phyloP scores from a whole-genome alignment of 805 yeast genomes.

The Ogataea populi-albae region DNA sequence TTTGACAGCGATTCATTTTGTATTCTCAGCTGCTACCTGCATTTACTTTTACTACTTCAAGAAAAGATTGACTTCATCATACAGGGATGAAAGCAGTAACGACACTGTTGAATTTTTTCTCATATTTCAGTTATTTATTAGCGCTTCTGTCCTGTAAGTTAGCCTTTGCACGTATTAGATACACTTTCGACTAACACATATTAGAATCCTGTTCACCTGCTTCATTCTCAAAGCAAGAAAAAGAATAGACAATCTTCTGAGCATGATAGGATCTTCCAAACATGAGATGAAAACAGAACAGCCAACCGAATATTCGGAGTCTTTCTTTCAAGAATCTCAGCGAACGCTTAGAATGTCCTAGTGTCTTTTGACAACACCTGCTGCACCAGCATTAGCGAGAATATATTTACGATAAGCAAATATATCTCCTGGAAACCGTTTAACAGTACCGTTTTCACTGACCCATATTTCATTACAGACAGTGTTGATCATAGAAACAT shows the following conservation, averaged over 20 bases:
- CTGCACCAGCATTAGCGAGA: conserved; percentile 66
- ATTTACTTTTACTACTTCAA: conserved; percentile 7
- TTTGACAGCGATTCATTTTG: conserved; percentile 11
- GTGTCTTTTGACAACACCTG: conserved; percentile 92
- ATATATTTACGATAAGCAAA: conserved; percentile 89
- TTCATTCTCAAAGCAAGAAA: conserved; percentile 11
- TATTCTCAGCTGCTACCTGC: conserved; percentile 6
- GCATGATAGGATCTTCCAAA: conserved; percentile 2
- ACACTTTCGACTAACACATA: conserved; percentile 2
- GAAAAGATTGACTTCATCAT: conserved; percentile 8
- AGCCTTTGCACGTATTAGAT: not conserved
- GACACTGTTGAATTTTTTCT: conserved; percentile 14
- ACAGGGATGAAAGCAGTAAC: conserved; percentile 6
- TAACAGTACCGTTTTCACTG: conserved; percentile 80
- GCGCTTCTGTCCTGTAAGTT: conserved; percentile 6
- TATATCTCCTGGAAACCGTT: conserved; percentile 76
- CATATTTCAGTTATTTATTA: conserved; percentile 10
- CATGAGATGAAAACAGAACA: not conserved
- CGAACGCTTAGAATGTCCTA: conserved; percentile 27
- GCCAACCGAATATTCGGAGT: not conserved
- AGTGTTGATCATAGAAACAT: conserved; percentile 81
- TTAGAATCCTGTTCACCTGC: conserved; percentile 9
- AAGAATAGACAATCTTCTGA: conserved; percentile 10
- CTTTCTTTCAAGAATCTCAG: conserved; percentile 2
- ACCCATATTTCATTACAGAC: conserved; percentile 97